Conservation (phyloP, 306 rosid species). For the Prunus mume region DNA sequence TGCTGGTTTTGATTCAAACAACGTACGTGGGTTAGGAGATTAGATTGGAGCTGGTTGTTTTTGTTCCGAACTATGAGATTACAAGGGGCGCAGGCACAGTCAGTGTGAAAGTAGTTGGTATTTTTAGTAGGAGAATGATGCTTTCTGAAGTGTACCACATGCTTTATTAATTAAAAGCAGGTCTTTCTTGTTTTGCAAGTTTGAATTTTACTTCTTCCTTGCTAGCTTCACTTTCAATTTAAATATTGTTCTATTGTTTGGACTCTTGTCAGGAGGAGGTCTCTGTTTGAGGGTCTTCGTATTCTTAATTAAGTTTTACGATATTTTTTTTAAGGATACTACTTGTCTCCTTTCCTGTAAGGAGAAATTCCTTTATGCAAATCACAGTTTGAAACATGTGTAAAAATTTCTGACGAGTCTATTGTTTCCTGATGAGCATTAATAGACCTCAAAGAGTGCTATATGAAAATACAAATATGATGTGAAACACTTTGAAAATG, state of each 20-base stretch:
- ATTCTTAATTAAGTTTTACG: too few relatives aligned
- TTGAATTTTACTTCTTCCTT: neutral
- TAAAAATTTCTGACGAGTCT: neutral
- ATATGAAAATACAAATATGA: neutral
- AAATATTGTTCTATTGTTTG: neutral
- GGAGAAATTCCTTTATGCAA: too few relatives aligned
- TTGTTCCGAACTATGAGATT: neutral
- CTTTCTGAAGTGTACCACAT: neutral
- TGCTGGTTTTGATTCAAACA: slow-evolving; percentile 44
- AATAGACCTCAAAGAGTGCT: neutral
- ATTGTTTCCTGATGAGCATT: neutral
- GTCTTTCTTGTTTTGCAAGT: slow-evolving; percentile 7
- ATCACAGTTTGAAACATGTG: too few relatives aligned
- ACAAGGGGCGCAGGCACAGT: neutral
- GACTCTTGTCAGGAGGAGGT: neutral
- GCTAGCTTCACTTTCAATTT: neutral
- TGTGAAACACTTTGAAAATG: neutral
- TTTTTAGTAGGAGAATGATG: neutral
- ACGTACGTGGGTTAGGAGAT: slow-evolving; percentile 8
- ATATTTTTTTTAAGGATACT: too few relatives aligned
- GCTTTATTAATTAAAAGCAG: neutral
- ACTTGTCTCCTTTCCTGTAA: too few relatives aligned
- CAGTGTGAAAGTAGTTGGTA: neutral
- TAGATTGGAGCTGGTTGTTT: slow-evolving; percentile 38
- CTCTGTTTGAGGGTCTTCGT: too few relatives aligned